phyloP scores from a whole-genome alignment of 768 basidiomycete genomes.

The Paxillus involutus region DNA sequence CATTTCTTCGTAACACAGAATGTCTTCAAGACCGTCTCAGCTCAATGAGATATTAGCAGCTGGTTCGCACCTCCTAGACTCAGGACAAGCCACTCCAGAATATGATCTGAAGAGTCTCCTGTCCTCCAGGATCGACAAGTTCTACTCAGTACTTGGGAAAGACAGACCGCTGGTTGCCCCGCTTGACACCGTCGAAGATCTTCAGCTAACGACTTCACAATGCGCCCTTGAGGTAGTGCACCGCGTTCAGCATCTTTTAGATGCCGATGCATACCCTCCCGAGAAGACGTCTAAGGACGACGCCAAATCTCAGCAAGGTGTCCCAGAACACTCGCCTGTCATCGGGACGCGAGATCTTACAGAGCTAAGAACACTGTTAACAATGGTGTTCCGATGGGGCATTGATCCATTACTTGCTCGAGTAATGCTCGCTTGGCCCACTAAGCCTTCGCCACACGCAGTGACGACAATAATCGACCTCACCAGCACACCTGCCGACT shows the following conservation, averaged over 20 bases:
- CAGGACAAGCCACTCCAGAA: background rate
- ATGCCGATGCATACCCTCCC: constrained; percentile 6
- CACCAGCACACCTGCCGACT: constrained; percentile 42
- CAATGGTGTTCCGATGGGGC: constrained; percentile 75
- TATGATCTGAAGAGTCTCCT: constrained; percentile 9
- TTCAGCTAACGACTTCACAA: constrained; percentile 54
- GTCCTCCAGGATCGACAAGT: constrained; percentile 10
- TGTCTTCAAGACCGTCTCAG: background rate
- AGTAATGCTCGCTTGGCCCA: constrained; percentile 42
- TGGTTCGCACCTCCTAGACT: constrained; percentile 15
- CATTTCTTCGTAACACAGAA: background rate
- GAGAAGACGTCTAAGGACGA: background rate
- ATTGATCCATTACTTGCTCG: constrained; percentile 51
- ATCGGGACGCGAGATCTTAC: constrained; percentile 70
- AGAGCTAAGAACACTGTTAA: constrained; percentile 60
- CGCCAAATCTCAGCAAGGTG: background rate
- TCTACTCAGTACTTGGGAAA: constrained; percentile 14
- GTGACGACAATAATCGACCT: constrained; percentile 45
- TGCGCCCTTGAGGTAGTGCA: constrained; percentile 53
- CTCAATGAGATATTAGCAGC: constrained; percentile 4
- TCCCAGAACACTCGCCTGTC: constrained; percentile 11
- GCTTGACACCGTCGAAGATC: constrained; percentile 34
- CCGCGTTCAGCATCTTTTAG: constrained; percentile 46
- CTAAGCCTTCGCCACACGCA: constrained; percentile 17
- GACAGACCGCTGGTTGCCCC: constrained; percentile 1